Conservation (phyloP, 257 asterid species). For the Fraxinus excelsior region DNA sequence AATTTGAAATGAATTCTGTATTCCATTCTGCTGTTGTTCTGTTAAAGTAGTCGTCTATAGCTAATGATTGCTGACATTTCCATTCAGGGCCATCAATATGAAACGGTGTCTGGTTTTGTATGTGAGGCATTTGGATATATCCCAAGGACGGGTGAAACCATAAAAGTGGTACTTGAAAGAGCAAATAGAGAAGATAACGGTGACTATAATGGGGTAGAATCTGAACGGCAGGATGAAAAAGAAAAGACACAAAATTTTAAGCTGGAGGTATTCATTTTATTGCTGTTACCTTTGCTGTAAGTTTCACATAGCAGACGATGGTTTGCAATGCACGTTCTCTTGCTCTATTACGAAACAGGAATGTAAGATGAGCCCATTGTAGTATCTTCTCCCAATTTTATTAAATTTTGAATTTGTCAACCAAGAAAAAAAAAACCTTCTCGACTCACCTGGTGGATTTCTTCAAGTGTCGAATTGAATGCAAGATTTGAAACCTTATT, state of each 20-base stretch:
- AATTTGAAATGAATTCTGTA: conserved; percentile 4
- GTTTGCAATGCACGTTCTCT: background rate
- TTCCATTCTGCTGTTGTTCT: background rate
- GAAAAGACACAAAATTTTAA: conserved; percentile 74
- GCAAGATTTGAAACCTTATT: background rate
- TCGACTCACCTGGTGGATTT: too few relatives aligned
- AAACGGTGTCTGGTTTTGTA: conserved; percentile 94
- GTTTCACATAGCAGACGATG: background rate
- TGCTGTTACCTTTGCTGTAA: background rate
- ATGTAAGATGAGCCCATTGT: background rate
- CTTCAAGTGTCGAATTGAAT: background rate
- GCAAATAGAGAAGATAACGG: conserved; percentile 66
- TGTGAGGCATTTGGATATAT: conserved; percentile 98
- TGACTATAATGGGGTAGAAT: conserved; percentile 57
- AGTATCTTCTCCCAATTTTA: background rate
- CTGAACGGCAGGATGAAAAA: conserved; percentile 58
- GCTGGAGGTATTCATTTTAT: conserved; percentile 67
- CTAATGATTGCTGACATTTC: conserved; percentile 22
- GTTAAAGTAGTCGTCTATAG: conserved; percentile 1
- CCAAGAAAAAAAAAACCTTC: too few relatives aligned
- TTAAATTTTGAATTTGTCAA: background rate
- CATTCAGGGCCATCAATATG: conserved; percentile 90
- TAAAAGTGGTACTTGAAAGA: conserved; percentile 78
- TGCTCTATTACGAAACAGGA: background rate
- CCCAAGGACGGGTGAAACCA: conserved; percentile 94